These are phyloP conservation scores for Glycine soja DNA, from an alignment of 306 rosid genomes.

Conservation along the genomic window DNA sequence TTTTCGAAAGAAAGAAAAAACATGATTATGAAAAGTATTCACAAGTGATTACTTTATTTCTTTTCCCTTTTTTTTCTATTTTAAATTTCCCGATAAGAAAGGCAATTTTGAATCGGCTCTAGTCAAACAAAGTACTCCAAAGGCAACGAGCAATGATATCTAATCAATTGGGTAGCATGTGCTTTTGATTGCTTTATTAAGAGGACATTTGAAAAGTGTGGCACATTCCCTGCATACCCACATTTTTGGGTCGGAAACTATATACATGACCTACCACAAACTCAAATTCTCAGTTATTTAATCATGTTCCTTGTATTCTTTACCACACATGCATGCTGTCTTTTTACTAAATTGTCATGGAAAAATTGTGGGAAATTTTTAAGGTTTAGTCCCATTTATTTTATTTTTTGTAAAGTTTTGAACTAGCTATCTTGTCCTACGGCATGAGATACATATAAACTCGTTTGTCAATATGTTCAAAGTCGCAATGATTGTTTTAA, in stretches of 20 bases:
- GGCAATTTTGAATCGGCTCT: neutral
- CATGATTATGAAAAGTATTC: constrained; percentile 29
- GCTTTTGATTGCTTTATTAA: constrained; percentile 50
- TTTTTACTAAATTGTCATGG: neutral
- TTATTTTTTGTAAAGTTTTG: constrained; percentile 22
- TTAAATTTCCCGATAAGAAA: constrained; percentile 14
- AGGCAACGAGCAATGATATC: constrained; percentile 50
- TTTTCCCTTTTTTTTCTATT: neutral
- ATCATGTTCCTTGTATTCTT: neutral
- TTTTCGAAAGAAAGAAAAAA: constrained; percentile 35
- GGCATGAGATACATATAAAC: neutral
- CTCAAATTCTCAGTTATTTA: constrained; percentile 1
- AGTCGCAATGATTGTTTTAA: constrained; percentile 18
- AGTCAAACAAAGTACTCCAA: constrained; percentile 55
- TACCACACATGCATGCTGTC: neutral
- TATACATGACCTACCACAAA: constrained; percentile 37
- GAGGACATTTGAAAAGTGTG: too few species aligned
- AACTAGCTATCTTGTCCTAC: constrained; percentile 7
- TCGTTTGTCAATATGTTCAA: neutral
- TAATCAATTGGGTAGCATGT: constrained; percentile 55
- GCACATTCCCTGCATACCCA: constrained; percentile 41
- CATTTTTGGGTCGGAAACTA: constrained; percentile 43
- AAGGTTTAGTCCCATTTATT: neutral
- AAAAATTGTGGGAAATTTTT: constrained; percentile 12
- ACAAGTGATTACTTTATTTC: neutral